Base-by-base conservation (phyloP, 2,329 filamentous ascomycete species). In the Biscogniauxia mediterranea region DNA sequence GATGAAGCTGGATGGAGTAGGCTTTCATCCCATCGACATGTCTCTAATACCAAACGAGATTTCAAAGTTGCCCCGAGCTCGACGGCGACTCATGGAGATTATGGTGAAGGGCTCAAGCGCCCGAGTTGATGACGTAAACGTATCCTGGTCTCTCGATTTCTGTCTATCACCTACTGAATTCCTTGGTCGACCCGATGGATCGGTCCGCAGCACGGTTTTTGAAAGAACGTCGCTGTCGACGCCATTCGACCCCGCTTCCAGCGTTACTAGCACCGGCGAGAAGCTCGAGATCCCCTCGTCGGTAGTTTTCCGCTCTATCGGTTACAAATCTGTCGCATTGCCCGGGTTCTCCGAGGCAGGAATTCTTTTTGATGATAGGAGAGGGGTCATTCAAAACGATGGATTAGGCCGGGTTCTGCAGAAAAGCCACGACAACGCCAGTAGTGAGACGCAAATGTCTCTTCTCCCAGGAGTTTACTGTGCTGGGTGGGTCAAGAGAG, bases 401-500 rank as follows among this genome's bases (percentile, higher is more conserved):
- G 85, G 88, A 1, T 78, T 86, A 32, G 95, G 95, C 0, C 87
- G 95, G 56, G 85, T 96, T 20, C 74, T 74, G 59, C 79, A 69
- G 70, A 79, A 68, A 68, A 76, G 66, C 13, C 69, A 71, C 60
- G 62, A 69, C 62, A 51, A 69, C 56, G 49, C 63, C 19, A 68
- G 72, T 65, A 62, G 72, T 65, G 75, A 67, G 66, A 75, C 61
- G 69, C 81, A 57, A 68, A 79, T 66, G 76, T 82, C 63, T 70
- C 79, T 66, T 71, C 85, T 74, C 70, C 86, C 89, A 0, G 92
- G 94, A 0, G 76, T 97, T 26, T 99, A 99, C 77, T 96, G 93
- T 66, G 91, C 94, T 17, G 95, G 95, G 0, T 99, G 95, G 95
- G 93, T 97, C 9, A 98, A 98, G 79, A 86, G 90, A 42, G 95